Evolutionary conservation across 495 filamentous ascomycete species (phyloP), one percentile per base, ranked within the genome.

Genomic region (Aspergillus ellipticus): DNA sequence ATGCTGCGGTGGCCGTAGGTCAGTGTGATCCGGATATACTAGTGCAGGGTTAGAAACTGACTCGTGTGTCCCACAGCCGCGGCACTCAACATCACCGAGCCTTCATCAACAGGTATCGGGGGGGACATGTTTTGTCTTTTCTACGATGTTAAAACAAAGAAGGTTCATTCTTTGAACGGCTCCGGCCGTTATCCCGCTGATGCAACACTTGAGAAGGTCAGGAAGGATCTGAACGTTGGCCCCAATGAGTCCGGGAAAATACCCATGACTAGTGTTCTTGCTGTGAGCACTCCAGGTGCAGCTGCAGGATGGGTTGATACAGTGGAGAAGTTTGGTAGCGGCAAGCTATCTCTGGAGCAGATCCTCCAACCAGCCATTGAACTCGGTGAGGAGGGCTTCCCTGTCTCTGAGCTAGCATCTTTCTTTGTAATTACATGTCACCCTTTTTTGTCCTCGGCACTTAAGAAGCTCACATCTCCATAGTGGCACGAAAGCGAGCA

Each of bases 81-180:
- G 35, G 90, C 82, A 24, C 73, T 98, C 22, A 97, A 96, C 72
- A 84, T 97, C 69, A 96, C 95, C 4, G 95, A 98, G 65, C 95
- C 94, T 11, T 82, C 85, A 39, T 92, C 87, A 0, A 97, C 94
- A 3, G 94, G 94, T n/a, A 96, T 98, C 58, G 94, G 95, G 55
- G 94, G 94, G 29, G 94, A 98, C 73, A 91, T 96, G 85, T 98
- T 98, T 78, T 96, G 90, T 68, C 85, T 98, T 9, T 97, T 85
- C 79, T 97, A 95, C 74, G 80, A 90, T 64, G 87, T 89, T 48
- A 82, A 87, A 59, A 93, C 86, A 0, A 86, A 86, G 62, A 89
- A 86, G 54, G 83, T 97, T 10, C 86, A 84, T 56, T 88, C 89
- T 8, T 71, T 98, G 58, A 98, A 98, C 71, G 95, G 92, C 22